A percentile compares a stretch with the other conserved stretches of the same genome.
These are phyloP conservation scores for Dissophora globulifera DNA, from an alignment of 192 early-diverging fungal genomes.

Conservation along the genomic window DNA sequence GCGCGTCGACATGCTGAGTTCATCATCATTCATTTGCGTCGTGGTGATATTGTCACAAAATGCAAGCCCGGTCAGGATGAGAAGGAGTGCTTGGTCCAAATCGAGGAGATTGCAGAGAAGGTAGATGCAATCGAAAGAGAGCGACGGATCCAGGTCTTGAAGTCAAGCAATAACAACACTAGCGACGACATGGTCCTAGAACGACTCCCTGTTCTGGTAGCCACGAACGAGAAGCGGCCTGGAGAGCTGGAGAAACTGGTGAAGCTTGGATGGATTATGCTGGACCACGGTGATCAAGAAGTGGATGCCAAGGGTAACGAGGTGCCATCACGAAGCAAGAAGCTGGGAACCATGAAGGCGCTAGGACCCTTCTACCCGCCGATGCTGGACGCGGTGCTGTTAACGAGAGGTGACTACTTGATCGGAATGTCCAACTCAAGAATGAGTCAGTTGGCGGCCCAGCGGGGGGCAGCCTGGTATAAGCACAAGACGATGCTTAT, in stretches of 20 bases:
- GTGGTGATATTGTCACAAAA: slow-evolving; percentile 48
- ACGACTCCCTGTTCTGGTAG: slow-evolving; percentile 32
- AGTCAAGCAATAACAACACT: not conserved
- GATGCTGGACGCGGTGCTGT: slow-evolving; percentile 46
- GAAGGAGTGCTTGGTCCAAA: slow-evolving; percentile 43
- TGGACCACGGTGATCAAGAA: slow-evolving; percentile 38
- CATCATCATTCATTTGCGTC: slow-evolving; percentile 42
- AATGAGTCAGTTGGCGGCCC: slow-evolving; percentile 40
- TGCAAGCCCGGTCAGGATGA: slow-evolving; percentile 34
- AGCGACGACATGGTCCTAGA: slow-evolving; percentile 17
- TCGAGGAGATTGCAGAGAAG: slow-evolving; percentile 48
- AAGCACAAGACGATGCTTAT: slow-evolving; percentile 33
- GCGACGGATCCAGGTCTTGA: slow-evolving; percentile 22
- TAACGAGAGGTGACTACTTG: slow-evolving; percentile 45
- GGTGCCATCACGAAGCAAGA: slow-evolving; percentile 16
- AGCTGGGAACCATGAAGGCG: slow-evolving; percentile 27
- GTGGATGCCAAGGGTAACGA: slow-evolving; percentile 12
- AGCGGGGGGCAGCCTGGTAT: slow-evolving; percentile 39
- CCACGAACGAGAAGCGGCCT: slow-evolving; percentile 44
- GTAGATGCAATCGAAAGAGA: slow-evolving; percentile 44
- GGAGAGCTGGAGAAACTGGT: slow-evolving; percentile 35
- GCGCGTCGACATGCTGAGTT: slow-evolving; percentile 41
- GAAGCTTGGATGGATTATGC: slow-evolving; percentile 44
- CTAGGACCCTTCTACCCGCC: slow-evolving; percentile 45
- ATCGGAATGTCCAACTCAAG: slow-evolving; percentile 49